These are phyloP conservation scores for Plasmopara muralis DNA, from an alignment of 352 stramenopile species.

Conservation along the genomic window DNA sequence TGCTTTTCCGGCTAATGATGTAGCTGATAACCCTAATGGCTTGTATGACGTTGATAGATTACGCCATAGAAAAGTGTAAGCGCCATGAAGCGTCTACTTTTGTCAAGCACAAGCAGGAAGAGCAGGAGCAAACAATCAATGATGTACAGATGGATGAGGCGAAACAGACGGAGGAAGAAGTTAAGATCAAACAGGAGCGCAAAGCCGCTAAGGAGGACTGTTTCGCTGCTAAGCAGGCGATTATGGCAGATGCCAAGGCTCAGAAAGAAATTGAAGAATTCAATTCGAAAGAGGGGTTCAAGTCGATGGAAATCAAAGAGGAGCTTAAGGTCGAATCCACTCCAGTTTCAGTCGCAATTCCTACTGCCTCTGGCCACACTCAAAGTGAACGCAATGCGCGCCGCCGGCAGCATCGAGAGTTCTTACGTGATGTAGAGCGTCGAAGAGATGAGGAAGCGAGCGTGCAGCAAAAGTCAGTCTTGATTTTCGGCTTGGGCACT, in stretches of 20 bases:
- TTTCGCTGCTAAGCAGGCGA: conserved; percentile 15
- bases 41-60: conserved; percentile 28
- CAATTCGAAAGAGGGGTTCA: conserved; percentile 14
- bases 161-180: conserved; percentile 9
- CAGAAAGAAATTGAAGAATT: conserved; percentile 13
- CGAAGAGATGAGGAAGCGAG: conserved; percentile 52
- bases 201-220: conserved; percentile 6
- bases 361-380: conserved; percentile 18
- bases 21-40: conserved; percentile 4
- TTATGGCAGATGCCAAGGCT: conserved; percentile 9
- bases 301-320: conserved; percentile 11
- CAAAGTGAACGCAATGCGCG: conserved; percentile 80
- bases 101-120: conserved; percentile 9
- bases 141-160: conserved; percentile 13
- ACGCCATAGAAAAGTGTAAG: conserved; percentile 67
- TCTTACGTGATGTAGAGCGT: conserved; percentile 59
- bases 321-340: conserved; percentile 24
- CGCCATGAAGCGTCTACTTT: conserved; percentile 16
- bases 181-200: conserved; percentile 22
- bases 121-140: conserved; percentile 8
- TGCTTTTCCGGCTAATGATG: background rate
- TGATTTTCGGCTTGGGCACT: conserved; percentile 65
- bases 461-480: conserved; percentile 56
- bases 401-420: conserved; percentile 68
- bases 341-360: background rate